phyloP scores from a whole-genome alignment of 2,329 filamentous ascomycete genomes.

The Aureobasidium sp. region DNA sequence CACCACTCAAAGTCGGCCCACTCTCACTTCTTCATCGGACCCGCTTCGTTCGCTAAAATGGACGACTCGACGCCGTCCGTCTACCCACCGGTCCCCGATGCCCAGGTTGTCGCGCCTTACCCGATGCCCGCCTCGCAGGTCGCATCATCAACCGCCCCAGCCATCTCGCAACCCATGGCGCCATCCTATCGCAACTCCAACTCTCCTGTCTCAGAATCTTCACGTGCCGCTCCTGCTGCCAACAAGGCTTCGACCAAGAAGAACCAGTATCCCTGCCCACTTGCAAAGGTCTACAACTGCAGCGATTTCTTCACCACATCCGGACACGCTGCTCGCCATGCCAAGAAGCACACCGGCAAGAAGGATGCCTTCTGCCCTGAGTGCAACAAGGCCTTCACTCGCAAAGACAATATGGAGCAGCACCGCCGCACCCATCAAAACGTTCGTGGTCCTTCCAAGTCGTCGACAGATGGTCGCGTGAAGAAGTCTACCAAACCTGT shows the following conservation, averaged over 20 bases:
- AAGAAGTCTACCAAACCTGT: slow-evolving; percentile 37
- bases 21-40: slow-evolving; percentile 18
- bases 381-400: slow-evolving; percentile 73
- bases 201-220: slow-evolving; percentile 46
- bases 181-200: slow-evolving; percentile 30
- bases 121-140: slow-evolving; percentile 23
- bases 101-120: slow-evolving; percentile 26
- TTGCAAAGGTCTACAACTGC: slow-evolving; percentile 63
- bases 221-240: slow-evolving; percentile 34
- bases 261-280: slow-evolving; percentile 68
- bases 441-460: slow-evolving; percentile 37
- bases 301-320: slow-evolving; percentile 78
- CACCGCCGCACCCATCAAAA: slow-evolving; percentile 68
- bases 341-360: slow-evolving; percentile 76
- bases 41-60: slow-evolving; percentile 25
- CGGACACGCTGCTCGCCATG: slow-evolving; percentile 76
- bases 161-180: slow-evolving; percentile 16
- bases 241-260: slow-evolving; percentile 43
- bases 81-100: slow-evolving; percentile 32
- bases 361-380: slow-evolving; percentile 65
- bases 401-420: slow-evolving; percentile 83
- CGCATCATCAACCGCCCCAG: slow-evolving; percentile 15
- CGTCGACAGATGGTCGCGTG: slow-evolving; percentile 36
- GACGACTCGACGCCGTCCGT: slow-evolving; percentile 28
- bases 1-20: slow-evolving; percentile 20